Percentiles rank a stretch among this genome's conserved stretches.
Conservation (phyloP, 139 green algal species). For the Chlamydomonas sp. region DNA sequence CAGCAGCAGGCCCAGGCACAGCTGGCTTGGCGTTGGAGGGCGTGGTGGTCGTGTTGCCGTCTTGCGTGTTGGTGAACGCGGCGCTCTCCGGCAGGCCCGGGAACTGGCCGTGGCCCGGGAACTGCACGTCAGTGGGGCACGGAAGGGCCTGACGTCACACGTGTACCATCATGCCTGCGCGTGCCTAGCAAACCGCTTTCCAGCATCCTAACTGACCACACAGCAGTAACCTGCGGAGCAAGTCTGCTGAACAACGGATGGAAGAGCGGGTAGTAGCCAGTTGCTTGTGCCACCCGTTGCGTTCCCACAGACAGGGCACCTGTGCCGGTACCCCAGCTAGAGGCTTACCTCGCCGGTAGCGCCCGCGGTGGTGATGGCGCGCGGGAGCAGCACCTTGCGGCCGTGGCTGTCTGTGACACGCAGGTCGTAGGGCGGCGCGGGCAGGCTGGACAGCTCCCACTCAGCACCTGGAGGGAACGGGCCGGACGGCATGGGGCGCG, state of each 20-base stretch:
- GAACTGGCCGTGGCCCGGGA: constrained; percentile 17
- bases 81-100: not conserved
- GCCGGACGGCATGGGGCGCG: too few relatives aligned
- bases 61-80: too few relatives aligned
- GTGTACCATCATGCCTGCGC: not conserved
- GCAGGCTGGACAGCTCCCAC: constrained; percentile 24
- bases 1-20: too few relatives aligned
- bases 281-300: not conserved
- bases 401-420: constrained; percentile 18
- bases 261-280: too few relatives aligned
- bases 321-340: too few relatives aligned
- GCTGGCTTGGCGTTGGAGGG: too few relatives aligned
- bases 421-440: constrained; percentile 25
- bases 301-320: not conserved
- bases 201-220: not conserved
- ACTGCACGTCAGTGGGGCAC: not conserved
- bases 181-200: not conserved
- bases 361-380: constrained; percentile 1
- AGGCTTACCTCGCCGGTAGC: constrained; percentile 6
- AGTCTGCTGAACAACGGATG: not conserved
- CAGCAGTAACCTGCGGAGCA: not conserved
- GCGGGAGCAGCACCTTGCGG: not conserved
- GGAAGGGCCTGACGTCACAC: not conserved
- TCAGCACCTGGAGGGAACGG: not conserved
- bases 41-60: too few relatives aligned